Base-by-base conservation (phyloP, 2,329 filamentous ascomycete genomes). In the Claviceps capensis region DNA sequence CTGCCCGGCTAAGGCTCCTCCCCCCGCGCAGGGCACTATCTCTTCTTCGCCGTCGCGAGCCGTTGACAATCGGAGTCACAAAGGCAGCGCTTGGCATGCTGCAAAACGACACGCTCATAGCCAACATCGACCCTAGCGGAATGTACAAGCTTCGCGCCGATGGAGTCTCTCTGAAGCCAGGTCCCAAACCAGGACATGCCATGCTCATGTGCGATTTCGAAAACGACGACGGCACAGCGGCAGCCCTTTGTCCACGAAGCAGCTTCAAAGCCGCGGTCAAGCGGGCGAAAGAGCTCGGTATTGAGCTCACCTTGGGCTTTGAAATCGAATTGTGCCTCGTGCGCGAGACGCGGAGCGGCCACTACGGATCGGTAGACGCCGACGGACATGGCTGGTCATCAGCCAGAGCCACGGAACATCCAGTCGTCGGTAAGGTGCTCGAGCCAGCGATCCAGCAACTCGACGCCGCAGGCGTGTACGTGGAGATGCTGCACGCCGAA, bases 281-380 rank as follows among this genome's bases (percentile, higher is more conserved):
- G 0, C 66, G 68, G 5, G 76, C 85, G 0, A 67, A 73, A 11
- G 59, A 66, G 2, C 69, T 78, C 40, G 71, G 73, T 1, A 70
- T 88, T 2, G 66, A 72, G 3, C 79, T 89, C 47, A 71, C 83
- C 0, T 66, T 88, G 16, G 88, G 88, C 0, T 94, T 93, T 57
- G 88, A 95, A 65, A 80, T 94, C 42, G 88, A 94, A 65, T 78
- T 93, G 9, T 74, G 86, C 1, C 82, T 94, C 56, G 70, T 91
- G 57, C 73, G 74, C 42, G 73, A 74, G 5, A 54, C 57, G 1
- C 57, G 62, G 9, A 56, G 61, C 2, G 64, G 66, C 4, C 60
- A 63, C n/a, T 70, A 67, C 42, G 65, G 67, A 7, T 61, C 67
- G 1, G 72, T 84, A 0, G 63, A 75, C n/a, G 76, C 76, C 7